Base-by-base conservation (phyloP, 257 asterid species). In the Ophiorrhiza pumila region DNA sequence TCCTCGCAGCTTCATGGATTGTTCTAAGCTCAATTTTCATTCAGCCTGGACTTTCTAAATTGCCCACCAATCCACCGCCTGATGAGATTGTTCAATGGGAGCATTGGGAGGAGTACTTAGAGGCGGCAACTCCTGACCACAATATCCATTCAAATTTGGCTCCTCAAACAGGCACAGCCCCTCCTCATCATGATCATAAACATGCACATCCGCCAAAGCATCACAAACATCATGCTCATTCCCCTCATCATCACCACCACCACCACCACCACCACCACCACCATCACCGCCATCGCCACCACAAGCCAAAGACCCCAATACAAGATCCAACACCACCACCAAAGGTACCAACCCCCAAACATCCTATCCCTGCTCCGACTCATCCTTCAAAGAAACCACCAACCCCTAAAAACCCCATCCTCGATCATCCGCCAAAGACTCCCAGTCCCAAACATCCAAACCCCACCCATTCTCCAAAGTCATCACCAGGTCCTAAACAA, bases 331-430 rank as follows among this genome's bases (percentile, higher is more conserved):
- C 52, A 42, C 5, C 53, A 42, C 0, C 27, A n/a, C 77, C 63
- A 34, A 83, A 81, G 68, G 53, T 76, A 27, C 60, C 77, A 15
- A 46, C 52, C 1, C 52, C 56, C 4, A 50, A 5, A 1, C 25
- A 17, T 1, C 56, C 25, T 50, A 7, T 50, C 11, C 56, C 17
- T 50, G n/a, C 8, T 35, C 29, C 13, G 1, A n/a, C 63, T 25
- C 17, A n/a, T n/a, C n/a, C n/a, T n/a, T n/a, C n/a, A n/a, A n/a
- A n/a, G n/a, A n/a, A n/a, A 25, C 1, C 37, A 25, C 63, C 41
- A 59, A 59, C 13, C 9, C 65, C 64, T 35, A 27, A 58, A 58
- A 1, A 10, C 43, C 55, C 20, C n/a, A 49, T 49, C 15, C 50
- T 45, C 50, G 0, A 45, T 8, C 50, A 45, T 45, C 55, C 55